These are phyloP conservation scores for Aspergillus cejpii DNA, from an alignment of 2,329 filamentous ascomycete species.

Conservation along the genomic window DNA sequence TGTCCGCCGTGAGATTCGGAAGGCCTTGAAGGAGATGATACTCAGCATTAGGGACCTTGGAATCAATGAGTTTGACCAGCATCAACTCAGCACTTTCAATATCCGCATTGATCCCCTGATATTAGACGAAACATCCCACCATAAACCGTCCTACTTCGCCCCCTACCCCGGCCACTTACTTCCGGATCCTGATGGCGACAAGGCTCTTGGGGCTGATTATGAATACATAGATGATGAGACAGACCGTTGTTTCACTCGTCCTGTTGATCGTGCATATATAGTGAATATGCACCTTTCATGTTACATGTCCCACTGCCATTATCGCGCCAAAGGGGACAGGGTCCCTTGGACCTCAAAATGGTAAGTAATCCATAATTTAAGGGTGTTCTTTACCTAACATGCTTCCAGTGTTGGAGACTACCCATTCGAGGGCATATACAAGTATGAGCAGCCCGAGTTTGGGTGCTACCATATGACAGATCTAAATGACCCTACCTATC, in stretches of 20 bases:
- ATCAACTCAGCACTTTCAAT: slow-evolving; percentile 4
- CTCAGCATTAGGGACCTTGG: slow-evolving; percentile 1
- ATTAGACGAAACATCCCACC: neutral
- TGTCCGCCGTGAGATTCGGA: slow-evolving; percentile 1
- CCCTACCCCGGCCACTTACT: slow-evolving; percentile 2
- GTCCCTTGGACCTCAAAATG: slow-evolving; percentile 5
- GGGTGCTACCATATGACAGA: slow-evolving; percentile 9
- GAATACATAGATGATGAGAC: slow-evolving; percentile 4
- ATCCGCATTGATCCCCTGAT: slow-evolving; percentile 1
- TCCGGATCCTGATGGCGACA: slow-evolving; percentile 2
- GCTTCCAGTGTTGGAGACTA: slow-evolving; percentile 11
- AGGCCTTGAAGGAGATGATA: neutral
- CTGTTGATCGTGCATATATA: slow-evolving; percentile 2
- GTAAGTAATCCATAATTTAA: slow-evolving; percentile 1
- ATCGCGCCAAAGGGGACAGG: neutral
- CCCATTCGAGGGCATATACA: slow-evolving; percentile 9
- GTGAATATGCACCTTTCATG: slow-evolving; percentile 4
- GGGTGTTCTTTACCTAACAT: neutral
- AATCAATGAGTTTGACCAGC: slow-evolving; percentile 4
- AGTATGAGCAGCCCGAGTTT: slow-evolving; percentile 9
- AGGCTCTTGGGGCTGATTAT: slow-evolving; percentile 2
- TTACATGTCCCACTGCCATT: slow-evolving; percentile 4
- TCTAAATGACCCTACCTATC: slow-evolving; percentile 2
- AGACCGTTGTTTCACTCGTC: slow-evolving; percentile 1
- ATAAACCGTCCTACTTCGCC: slow-evolving; percentile 4